Base-by-base conservation (phyloP, 31 red algal species). In the Asparagopsis taxiformis region DNA sequence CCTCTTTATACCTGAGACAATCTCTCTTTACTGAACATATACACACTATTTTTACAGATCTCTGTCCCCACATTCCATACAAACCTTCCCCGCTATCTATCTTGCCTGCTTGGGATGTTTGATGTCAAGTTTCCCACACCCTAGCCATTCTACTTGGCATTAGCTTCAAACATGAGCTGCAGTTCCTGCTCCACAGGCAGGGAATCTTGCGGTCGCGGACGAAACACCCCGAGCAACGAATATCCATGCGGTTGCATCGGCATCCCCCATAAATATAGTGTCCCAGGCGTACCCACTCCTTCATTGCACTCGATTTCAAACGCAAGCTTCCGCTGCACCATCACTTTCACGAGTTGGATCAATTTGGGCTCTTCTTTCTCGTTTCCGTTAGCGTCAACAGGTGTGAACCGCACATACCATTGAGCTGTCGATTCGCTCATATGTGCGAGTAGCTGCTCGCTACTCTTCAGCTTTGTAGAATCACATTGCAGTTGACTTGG, bases 291-390 rank as follows among this genome's bases (percentile, higher is more conserved):
- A 24, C 77, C 70, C 32, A 28, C 68, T 31, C 29, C 56, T 53
- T 78, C 68, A 38, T 75, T 74, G 77, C 86, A 90, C 13, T 61
- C 31, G 61, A 90, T 65, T 39, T 81, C 56, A 77, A 90, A 90
- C 33, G 68, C 68, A 29, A 75, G 36, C 48, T 55, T 49, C 36
- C 31, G 30, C 25, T 78, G 34, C 22, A 90, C 52, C 68, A 90
- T 65, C 56, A 90, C 50, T 37, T 66, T 73, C 13, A 90, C 66
- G 41, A 90, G 62, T 25, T 90, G 37, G 13, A 53, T 62, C 0
- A 81, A 41, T 35, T 66, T 53, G 19, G 52, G 46, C 21, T 66
- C 33, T n/a, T 63, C 29, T 16, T 46, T 26, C n/a, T 90, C 86
- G n/a, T 36, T 25, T 7, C 51, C 68, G 9, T 62, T 39, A 0